Base-by-base conservation (phyloP, 1,139 yeast genomes). In the Taphrina flavorubra region DNA sequence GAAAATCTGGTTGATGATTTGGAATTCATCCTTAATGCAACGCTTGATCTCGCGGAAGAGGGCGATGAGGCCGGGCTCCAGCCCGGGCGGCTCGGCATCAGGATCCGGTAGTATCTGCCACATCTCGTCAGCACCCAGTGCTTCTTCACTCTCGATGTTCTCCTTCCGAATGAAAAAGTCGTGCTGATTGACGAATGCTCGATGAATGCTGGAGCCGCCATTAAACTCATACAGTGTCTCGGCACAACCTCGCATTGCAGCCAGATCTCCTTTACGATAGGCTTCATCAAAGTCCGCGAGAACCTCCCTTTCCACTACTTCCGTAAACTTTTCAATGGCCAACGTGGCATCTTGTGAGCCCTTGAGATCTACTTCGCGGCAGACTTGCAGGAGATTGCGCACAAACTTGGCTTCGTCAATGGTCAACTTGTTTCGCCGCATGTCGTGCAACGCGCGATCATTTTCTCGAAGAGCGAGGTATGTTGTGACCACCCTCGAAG, bases 201-300 rank as follows among this genome's bases (percentile, higher is more conserved):
- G 92, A 14, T 91, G 88, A 13, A 92, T 95, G 70, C 88, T 87
- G 4, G 86, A 83, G 10, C 97, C 97, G 14, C 92, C 95, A 75
- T 94, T 92, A 79, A 87, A 92, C 70, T 87, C 90, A 68, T 87
- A 84, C 67, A 92, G 80, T n/a, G 92, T 85, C 65, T 85, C 85
- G 0, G 97, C 92, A 49, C 90, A 86, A 10, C 69, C 92, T 73
- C 85, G 87, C 89, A 94, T 87, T 66, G 85, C 85, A n/a, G 83
- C 82, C 74, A 87, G 84, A 72, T 88, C 89, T 49, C 87, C 88
- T 8, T 84, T 77, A 39, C 79, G 74, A 73, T 81, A 81, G 1
- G 82, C 82, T 42, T 76, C 77, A 69, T 81, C 81, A 69, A 81
- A 81, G 51, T 76, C 76, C 16, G 75, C 73, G 59, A 81, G 74